Base-by-base conservation (phyloP, 345 rosid genomes). In the Eucalyptus coolabah region DNA sequence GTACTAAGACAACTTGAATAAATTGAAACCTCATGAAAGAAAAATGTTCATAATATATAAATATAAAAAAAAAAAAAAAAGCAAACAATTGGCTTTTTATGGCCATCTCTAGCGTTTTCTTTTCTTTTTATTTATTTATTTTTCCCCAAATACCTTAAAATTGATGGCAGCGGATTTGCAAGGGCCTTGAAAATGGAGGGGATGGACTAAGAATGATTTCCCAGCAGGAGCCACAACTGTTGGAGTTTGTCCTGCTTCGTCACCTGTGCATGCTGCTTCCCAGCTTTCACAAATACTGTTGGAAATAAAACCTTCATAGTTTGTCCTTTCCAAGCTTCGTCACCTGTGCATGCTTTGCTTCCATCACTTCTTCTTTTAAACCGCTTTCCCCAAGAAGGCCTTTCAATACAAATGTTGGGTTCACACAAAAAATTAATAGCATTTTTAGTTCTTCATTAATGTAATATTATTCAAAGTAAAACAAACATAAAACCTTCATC, bases 131-230 rank as follows among this genome's bases (percentile, higher is more conserved):
- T 34, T 67, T 67, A 21, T 37, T 44, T 24, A 63, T 81, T 7
- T 83, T 56, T 24, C 12, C 30, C 40, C 11, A 51, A 30, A 51
- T 90, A 93, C 95, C 93, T 91, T 92, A 54, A 94, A 6, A 51
- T 89, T 53, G 87, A 93, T 18, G 45, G 5, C 18, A 23, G 77
- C 69, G 88, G 92, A 90, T 86, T 90, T 91, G 92, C 95, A 93
- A 53, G 93, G 91, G 59, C 95, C 95, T 51, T 77, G 63, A 89
- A 93, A 94, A 24, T 30, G 89, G 53, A 93, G 50, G 69, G 94
- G 94, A 69, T 89, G 91, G 53, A 94, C 82, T 86, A 92, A 47
- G 89, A 93, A 93, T 54, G 90, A 82, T 83, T 53, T 69, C 10
- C 89, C 92, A 44, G 88, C 54, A 13, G 95, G 95, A 7, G 91